phyloP scores from a whole-genome alignment of 176 grass and related monocot genomes.

The Oryza officinalis region DNA sequence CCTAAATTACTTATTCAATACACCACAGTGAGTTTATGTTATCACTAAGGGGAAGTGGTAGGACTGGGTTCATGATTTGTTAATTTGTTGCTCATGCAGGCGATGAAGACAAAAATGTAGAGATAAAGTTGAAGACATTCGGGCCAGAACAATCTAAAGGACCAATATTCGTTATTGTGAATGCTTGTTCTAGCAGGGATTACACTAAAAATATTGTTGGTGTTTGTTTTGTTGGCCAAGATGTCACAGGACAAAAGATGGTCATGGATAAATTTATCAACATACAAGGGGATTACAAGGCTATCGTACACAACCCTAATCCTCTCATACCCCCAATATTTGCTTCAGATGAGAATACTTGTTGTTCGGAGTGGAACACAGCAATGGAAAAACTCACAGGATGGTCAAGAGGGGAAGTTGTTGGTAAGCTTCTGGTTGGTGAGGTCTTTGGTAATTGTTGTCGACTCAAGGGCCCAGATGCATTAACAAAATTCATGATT shows the following conservation, averaged over 20 bases:
- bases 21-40: neutral
- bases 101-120: constrained; percentile 98
- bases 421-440: constrained; percentile 78
- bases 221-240: constrained; percentile 90
- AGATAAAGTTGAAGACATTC: constrained; percentile 99
- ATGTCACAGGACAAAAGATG: constrained; percentile 89
- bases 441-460: constrained; percentile 93
- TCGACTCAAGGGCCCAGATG: constrained; percentile 83
- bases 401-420: constrained; percentile 79
- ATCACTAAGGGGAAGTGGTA: constrained; percentile 1
- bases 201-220: constrained; percentile 84
- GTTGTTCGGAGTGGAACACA: constrained; percentile 94
- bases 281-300: constrained; percentile 99
- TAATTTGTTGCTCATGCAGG: constrained; percentile 54
- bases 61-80: constrained; percentile 24
- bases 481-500: constrained; percentile 94
- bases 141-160: constrained; percentile 61
- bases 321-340: constrained; percentile 98
- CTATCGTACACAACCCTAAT: constrained; percentile 90
- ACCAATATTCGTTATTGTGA: constrained; percentile 86
- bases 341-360: constrained; percentile 94
- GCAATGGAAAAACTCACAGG: constrained; percentile 99
- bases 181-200: constrained; percentile 92
- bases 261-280: constrained; percentile 98
- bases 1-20: constrained; percentile 27